Base-by-base conservation (phyloP, 805 yeast species). In the Starmerella floricola region DNA sequence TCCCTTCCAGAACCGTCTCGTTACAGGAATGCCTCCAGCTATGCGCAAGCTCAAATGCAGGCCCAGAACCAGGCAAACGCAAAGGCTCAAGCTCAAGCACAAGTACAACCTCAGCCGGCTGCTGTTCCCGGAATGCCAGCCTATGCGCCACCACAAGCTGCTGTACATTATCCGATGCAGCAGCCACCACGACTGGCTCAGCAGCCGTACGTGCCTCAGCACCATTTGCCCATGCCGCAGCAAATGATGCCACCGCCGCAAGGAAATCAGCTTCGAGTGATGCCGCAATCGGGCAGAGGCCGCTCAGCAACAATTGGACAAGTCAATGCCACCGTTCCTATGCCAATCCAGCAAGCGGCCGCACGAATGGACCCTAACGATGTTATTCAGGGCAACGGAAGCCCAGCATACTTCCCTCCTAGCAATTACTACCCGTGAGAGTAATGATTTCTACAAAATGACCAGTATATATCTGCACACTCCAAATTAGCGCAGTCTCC, bases 361-460 rank as follows among this genome's bases (percentile, higher is more conserved):
- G 64, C 66, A 5, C 52, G 63, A 42, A 62, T 65, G 28, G 59
- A 64, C 38, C 64, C 66, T 1, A 54, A 55, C 18, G 59, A 62
- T 15, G 54, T 59, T 4, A 62, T 63, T 19, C 58, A 60, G 12
- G 59, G 65, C 24, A 66, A 63, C 47, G 62, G 63, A 13, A 55
- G 61, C 39, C 67, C 68, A 0, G 65, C 67, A 2, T 63, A 63
- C 44, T 52, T 62, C 38, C 67, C 67, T 3, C 68, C 68, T 6
- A 60, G 64, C 3, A 65, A 60, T 30, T 44, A 45, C 26, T 52
- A 43, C 33, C 47, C 38, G 4, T 36, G 38, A 15, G 34, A 33
- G 4, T 33, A 33, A 27, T 13, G 12, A 27, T 11, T 27, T 27
- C 11, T 13, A 11, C 11, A 13, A 27, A 13, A 27, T 27, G 11